phyloP scores from a whole-genome alignment of 176 grass and related monocot genomes.

The Elymus sibiricus region DNA sequence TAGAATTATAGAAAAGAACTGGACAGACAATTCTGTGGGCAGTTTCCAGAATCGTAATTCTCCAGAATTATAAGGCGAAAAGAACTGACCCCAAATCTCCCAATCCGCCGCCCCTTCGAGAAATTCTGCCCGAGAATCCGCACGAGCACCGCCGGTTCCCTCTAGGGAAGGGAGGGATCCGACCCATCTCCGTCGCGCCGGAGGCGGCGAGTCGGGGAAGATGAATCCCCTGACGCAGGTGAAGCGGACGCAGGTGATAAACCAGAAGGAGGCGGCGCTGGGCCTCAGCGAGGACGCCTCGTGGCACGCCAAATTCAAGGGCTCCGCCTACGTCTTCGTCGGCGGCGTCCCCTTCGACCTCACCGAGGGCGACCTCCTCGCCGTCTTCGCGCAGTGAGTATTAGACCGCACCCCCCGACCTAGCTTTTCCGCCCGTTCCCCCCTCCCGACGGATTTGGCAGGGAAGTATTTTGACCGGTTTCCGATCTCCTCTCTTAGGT shows the following conservation, averaged over 20 bases:
- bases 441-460: not conserved
- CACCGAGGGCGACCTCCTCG: constrained; percentile 89
- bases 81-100: not conserved
- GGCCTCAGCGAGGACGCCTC: constrained; percentile 77
- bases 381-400: constrained; percentile 69
- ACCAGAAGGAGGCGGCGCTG: constrained; percentile 74
- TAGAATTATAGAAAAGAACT: too few species aligned
- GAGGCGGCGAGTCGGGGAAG: not conserved
- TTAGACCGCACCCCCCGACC: not conserved
- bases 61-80: too few species aligned
- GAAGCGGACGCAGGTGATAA: constrained; percentile 90
- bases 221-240: constrained; percentile 94
- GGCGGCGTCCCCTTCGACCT: constrained; percentile 93
- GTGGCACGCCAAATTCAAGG: constrained; percentile 93
- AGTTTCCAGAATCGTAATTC: too few species aligned
- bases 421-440: too few species aligned
- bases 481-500: constrained; percentile 34
- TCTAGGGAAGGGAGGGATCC: not conserved
- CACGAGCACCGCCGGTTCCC: not conserved
- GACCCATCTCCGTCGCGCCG: not conserved
- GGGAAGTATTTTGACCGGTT: constrained; percentile 1
- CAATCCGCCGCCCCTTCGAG: not conserved
- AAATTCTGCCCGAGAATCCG: not conserved
- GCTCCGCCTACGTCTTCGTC: constrained; percentile 86
- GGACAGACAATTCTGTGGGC: too few species aligned